These are phyloP conservation scores for Zhuliangozyma parablackwelliae DNA, from an alignment of 1,139 yeast genomes.

Conservation along the genomic window DNA sequence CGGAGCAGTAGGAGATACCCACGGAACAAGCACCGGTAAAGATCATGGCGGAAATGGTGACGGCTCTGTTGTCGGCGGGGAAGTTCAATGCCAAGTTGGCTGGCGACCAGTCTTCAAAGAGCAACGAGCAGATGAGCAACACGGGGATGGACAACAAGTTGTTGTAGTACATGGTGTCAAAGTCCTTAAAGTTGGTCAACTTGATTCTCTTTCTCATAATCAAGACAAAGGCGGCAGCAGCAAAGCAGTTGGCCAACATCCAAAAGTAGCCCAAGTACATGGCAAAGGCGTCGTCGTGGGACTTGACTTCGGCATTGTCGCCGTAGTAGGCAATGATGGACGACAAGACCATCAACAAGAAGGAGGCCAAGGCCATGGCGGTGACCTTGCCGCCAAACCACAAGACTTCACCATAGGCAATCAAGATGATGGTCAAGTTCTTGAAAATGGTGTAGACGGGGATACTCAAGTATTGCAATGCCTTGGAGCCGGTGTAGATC, in stretches of 20 bases:
- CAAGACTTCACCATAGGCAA: conserved; percentile 96
- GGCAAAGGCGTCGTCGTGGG: conserved; percentile 35
- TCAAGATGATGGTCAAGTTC: conserved; percentile 90
- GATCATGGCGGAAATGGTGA: conserved; percentile 76
- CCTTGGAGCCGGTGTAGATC: conserved; percentile 97
- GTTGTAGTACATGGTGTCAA: conserved; percentile 98
- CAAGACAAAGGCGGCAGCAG: conserved; percentile 89
- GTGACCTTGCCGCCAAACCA: conserved; percentile 96
- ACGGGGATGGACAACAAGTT: conserved; percentile 90
- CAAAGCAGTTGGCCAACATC: conserved; percentile 93
- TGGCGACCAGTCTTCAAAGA: conserved; percentile 90
- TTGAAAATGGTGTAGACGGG: conserved; percentile 98
- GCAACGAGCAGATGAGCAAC: conserved; percentile 64
- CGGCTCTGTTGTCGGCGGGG: conserved; percentile 63
- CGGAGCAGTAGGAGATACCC: conserved; percentile 96
- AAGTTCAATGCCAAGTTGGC: conserved; percentile 71
- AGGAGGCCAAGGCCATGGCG: conserved; percentile 84
- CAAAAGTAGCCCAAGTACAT: conserved; percentile 86
- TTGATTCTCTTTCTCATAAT: conserved; percentile 96
- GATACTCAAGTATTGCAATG: conserved; percentile 82
- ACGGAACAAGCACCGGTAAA: conserved; percentile 92
- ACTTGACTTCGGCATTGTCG: conserved; percentile 51
- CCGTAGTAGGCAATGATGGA: conserved; percentile 94
- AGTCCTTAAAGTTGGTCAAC: conserved; percentile 93
- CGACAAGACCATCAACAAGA: conserved; percentile 85